Percentiles rank a stretch among this genome's conserved stretches.
Evolutionary conservation across 345 rosid species (phyloP).

Genomic region (Stellera chamaejasme): DNA sequence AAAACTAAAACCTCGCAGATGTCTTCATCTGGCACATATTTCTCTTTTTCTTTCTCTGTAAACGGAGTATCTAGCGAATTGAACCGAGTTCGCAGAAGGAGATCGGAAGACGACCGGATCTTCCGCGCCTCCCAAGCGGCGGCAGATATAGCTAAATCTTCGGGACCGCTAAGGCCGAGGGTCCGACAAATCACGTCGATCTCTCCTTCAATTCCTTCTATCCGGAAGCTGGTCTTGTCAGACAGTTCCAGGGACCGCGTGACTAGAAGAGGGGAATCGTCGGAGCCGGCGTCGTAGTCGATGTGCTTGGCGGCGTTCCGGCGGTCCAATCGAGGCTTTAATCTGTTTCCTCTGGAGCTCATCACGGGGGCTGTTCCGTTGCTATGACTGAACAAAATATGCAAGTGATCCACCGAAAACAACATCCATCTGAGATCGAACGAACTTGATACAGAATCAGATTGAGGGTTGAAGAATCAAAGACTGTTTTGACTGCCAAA

Average conservation of each 20-base stretch:
- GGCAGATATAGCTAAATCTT: slow-evolving; percentile 53
- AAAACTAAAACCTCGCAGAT: slow-evolving; percentile 19
- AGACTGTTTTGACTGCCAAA: no score
- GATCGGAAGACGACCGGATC: slow-evolving; percentile 49
- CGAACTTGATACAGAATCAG: no score
- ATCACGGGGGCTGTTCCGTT: slow-evolving; percentile 16
- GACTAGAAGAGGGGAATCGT: slow-evolving; percentile 27
- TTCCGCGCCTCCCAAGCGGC: slow-evolving; percentile 60
- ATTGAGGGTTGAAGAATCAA: no score
- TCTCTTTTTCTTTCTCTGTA: slow-evolving; percentile 5
- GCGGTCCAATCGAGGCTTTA: slow-evolving; percentile 37
- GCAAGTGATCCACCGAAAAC: slow-evolving; percentile 41
- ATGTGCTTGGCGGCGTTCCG: slow-evolving; percentile 45
- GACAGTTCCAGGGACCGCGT: slow-evolving; percentile 51
- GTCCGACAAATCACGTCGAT: slow-evolving; percentile 46
- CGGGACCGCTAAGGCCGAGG: slow-evolving; percentile 54
- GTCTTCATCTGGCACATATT: slow-evolving; percentile 6
- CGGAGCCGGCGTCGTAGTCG: slow-evolving; percentile 40
- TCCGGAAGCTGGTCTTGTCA: slow-evolving; percentile 56
- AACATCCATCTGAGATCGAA: slow-evolving; percentile 31
- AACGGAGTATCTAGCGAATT: slow-evolving; percentile 18
- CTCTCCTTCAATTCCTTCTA: slow-evolving; percentile 55
- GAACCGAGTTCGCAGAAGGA: slow-evolving; percentile 31
- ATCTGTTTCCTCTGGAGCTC: slow-evolving; percentile 21
- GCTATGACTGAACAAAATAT: slow-evolving; percentile 32